Evolutionary conservation across 2,329 filamentous ascomycete genomes (phyloP).

Genomic region (Mycocentrospora acerina): DNA sequence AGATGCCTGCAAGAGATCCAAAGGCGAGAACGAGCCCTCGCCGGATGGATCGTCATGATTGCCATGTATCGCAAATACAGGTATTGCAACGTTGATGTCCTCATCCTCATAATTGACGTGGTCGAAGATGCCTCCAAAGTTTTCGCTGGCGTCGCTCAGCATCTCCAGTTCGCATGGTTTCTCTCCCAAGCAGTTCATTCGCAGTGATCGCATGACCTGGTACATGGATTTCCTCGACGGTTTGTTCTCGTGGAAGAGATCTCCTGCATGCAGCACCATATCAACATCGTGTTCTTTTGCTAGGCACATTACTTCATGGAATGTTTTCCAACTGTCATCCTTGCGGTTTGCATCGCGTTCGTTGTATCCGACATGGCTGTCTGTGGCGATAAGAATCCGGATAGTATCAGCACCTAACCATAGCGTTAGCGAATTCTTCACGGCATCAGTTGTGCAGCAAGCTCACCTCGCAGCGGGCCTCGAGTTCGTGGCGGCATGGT

Average conservation of each 20-base stretch:
- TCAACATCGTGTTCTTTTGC: slow-evolving; percentile 89
- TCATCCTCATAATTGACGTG: slow-evolving; percentile 98
- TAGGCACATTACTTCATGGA: slow-evolving; percentile 91
- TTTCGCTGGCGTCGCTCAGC: slow-evolving; percentile 86
- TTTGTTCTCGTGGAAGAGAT: slow-evolving; percentile 98
- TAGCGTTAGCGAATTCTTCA: slow-evolving; percentile 8
- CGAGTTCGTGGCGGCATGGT: slow-evolving; percentile 31
- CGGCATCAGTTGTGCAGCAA: neutral
- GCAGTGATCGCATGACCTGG: slow-evolving; percentile 92
- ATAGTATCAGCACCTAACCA: slow-evolving; percentile 73
- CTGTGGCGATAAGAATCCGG: slow-evolving; percentile 88
- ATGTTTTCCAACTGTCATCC: slow-evolving; percentile 94
- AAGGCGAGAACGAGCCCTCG: slow-evolving; percentile 85
- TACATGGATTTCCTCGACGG: slow-evolving; percentile 95
- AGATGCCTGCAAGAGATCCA: slow-evolving; percentile 88
- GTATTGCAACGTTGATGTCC: slow-evolving; percentile 95
- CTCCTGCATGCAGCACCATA: slow-evolving; percentile 93
- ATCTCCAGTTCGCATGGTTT: slow-evolving; percentile 96
- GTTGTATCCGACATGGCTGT: slow-evolving; percentile 96
- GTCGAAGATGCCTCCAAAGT: slow-evolving; percentile 83
- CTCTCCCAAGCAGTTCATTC: slow-evolving; percentile 91
- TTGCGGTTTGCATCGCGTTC: slow-evolving; percentile 93
- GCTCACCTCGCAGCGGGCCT: slow-evolving; percentile 31
- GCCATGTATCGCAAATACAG: slow-evolving; percentile 96
- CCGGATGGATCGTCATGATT: slow-evolving; percentile 99